Percentiles rank a stretch among this genome's conserved stretches.
Evolutionary conservation across 163 green algal species (phyloP).

Genomic region (Scenedesmus sp.): DNA sequence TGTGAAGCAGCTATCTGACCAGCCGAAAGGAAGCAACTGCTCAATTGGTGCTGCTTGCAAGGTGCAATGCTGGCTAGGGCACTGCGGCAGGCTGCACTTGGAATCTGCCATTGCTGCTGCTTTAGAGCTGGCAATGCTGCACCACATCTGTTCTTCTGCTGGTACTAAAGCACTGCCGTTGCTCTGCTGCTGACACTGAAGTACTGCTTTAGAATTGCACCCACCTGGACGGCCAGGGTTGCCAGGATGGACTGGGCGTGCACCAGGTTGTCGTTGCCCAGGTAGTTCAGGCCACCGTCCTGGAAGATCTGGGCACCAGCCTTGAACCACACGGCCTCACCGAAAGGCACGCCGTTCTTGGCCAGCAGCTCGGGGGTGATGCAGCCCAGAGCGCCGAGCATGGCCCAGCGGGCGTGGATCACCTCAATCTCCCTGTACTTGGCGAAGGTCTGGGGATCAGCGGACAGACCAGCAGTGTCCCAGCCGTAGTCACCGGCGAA

Average conservation of each 20-base stretch:
- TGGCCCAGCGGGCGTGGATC: conserved; percentile 93
- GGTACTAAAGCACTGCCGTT: too few species aligned
- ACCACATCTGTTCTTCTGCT: too few species aligned
- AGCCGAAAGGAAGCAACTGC: too few species aligned
- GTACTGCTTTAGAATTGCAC: too few species aligned
- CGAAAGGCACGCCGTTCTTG: conserved; percentile 84
- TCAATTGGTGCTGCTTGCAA: too few species aligned
- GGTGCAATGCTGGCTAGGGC: too few species aligned
- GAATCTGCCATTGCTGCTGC: background rate
- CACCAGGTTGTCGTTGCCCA: conserved; percentile 85
- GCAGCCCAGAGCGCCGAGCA: conserved; percentile 95
- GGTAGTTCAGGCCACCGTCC: conserved; percentile 89
- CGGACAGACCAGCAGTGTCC: conserved; percentile 91
- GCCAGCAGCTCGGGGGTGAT: conserved; percentile 93
- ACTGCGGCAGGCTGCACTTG: too few species aligned
- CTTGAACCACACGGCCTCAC: conserved; percentile 87
- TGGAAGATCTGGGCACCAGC: conserved; percentile 87
- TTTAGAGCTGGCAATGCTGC: background rate
- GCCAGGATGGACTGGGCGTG: conserved; percentile 89
- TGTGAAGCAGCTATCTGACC: too few species aligned
- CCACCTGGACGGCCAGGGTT: conserved; percentile 77
- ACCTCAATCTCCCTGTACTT: conserved; percentile 88
- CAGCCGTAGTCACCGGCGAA: conserved; percentile 97
- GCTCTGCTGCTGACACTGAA: background rate
- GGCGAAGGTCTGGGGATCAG: conserved; percentile 70